Evolutionary conservation across 768 basidiomycete species (phyloP).

Genomic region (Boletus subparvulus): DNA sequence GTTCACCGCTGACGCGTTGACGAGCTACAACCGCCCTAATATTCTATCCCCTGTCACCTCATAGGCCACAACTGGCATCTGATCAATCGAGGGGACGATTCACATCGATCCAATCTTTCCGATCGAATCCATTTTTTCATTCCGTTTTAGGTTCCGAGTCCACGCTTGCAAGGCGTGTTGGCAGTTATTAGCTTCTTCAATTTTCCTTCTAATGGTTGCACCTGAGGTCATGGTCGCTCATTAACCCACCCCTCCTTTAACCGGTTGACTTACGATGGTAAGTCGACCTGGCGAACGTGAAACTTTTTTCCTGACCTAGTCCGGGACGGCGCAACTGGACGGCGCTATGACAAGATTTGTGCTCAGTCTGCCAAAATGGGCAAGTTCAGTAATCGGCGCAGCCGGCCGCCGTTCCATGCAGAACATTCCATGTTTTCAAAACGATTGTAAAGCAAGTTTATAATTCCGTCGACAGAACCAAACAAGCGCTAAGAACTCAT

Average conservation of each 20-base stretch:
- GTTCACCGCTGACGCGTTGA: neutral
- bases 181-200: neutral
- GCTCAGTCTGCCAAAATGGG: conserved; percentile 11
- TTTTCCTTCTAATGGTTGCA: neutral
- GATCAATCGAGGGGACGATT: neutral
- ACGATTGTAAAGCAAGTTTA: conserved; percentile 2
- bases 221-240: neutral
- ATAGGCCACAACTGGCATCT: neutral
- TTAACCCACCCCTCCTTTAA: neutral
- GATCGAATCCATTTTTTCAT: neutral
- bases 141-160: conserved; percentile 4
- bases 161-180: conserved; percentile 17
- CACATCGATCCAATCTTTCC: conserved; percentile 4
- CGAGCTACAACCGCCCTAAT: neutral
- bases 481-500: conserved; percentile 8
- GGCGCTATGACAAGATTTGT: neutral
- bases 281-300: neutral
- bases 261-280: neutral
- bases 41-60: neutral
- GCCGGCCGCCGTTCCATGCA: conserved; percentile 21
- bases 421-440: conserved; percentile 23
- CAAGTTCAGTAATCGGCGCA: conserved; percentile 19
- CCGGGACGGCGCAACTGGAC: neutral
- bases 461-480: conserved; percentile 25
- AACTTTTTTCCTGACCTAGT: neutral